Conservation (phyloP, 75 land plant species). For the Azolla pinnata region DNA sequence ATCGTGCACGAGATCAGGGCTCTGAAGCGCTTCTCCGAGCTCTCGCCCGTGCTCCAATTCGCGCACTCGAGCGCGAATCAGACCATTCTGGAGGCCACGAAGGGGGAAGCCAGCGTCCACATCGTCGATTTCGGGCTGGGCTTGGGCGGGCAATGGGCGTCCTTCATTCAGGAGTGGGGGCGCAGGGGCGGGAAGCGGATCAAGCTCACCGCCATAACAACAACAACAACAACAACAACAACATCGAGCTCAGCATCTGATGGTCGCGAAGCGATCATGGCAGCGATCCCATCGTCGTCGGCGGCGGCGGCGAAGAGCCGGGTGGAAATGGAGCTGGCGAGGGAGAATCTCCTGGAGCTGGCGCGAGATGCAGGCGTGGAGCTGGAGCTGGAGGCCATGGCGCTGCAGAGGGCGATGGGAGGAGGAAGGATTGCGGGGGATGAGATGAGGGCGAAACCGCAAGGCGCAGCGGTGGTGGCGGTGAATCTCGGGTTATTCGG, state of each 20-base stretch:
- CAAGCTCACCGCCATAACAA: conserved; percentile 56
- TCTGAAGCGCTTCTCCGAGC: conserved; percentile 45
- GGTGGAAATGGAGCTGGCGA: conserved; percentile 34
- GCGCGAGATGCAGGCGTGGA: conserved; percentile 46
- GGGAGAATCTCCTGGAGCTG: conserved; percentile 60
- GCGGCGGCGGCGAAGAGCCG: conserved; percentile 22
- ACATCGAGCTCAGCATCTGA: too few species aligned
- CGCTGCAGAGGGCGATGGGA: conserved; percentile 11
- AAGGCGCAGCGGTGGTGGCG: conserved; percentile 45
- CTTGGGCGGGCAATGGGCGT: conserved; percentile 80
- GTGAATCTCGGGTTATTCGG: conserved; percentile 46
- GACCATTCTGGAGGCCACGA: conserved; percentile 70
- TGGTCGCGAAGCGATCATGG: too few species aligned
- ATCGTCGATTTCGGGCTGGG: conserved; percentile 77
- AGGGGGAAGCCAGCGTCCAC: conserved; percentile 46
- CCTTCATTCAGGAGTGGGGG: conserved; percentile 52
- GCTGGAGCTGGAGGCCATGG: conserved; percentile 43
- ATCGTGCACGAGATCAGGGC: conserved; percentile 56
- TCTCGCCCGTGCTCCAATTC: conserved; percentile 73
- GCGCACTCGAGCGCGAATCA: conserved; percentile 74
- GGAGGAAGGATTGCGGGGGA: conserved; percentile 27
- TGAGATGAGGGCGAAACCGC: conserved; percentile 6
- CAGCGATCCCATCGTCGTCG: too few species aligned
- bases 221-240: too few species aligned
- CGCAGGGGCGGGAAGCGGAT: conserved; percentile 20